Evolutionary conservation across 331 rosid genomes (phyloP).

Genomic region (Rosa hybrid): DNA sequence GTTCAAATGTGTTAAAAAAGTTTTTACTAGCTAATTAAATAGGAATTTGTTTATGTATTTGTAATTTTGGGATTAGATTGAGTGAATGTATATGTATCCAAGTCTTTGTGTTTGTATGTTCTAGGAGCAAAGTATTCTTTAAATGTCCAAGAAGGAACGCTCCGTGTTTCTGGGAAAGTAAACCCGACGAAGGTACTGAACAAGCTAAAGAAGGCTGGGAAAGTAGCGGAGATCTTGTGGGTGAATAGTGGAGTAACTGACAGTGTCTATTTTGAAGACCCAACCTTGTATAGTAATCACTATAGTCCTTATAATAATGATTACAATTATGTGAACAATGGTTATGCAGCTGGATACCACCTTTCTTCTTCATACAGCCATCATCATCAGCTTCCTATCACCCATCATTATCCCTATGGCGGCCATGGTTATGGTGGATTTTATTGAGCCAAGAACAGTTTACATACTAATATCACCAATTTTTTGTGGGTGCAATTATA

Average conservation of each 20-base stretch:
- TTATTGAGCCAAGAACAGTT: background rate
- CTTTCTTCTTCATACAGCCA: background rate
- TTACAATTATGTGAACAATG: background rate
- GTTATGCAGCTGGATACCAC: background rate
- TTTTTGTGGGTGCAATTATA: background rate
- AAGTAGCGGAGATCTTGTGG: slow-evolving; percentile 31
- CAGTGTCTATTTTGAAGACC: background rate
- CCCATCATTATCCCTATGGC: background rate
- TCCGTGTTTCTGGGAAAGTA: slow-evolving; percentile 27
- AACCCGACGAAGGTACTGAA: slow-evolving; percentile 19
- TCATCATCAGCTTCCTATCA: background rate
- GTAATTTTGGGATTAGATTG: too few species aligned
- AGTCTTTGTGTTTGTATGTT: background rate
- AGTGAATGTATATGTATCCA: background rate
- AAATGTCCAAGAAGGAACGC: slow-evolving; percentile 25
- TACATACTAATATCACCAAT: background rate
- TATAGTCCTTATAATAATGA: background rate
- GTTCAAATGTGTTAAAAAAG: background rate
- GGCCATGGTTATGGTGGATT: background rate
- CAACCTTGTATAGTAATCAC: background rate
- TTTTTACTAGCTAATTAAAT: background rate
- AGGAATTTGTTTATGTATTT: too few species aligned
- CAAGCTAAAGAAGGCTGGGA: slow-evolving; percentile 25
- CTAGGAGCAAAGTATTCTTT: slow-evolving; percentile 25
- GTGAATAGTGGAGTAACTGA: slow-evolving; percentile 13